These are phyloP conservation scores for Isatis lusitanica DNA, from an alignment of 441 rosid genomes.

Conservation along the genomic window DNA sequence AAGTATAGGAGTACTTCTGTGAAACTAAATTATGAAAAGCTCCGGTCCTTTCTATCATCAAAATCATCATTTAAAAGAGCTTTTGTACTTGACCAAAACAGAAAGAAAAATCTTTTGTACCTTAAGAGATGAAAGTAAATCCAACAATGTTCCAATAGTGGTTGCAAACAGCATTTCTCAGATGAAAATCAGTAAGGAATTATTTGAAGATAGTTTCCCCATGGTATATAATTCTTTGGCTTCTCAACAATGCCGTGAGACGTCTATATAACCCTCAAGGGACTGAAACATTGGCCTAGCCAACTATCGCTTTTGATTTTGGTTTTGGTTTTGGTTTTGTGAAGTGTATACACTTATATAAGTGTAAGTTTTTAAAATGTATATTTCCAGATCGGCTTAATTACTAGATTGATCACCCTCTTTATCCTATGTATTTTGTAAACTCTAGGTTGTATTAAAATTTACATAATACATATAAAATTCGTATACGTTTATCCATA, in stretches of 20 bases:
- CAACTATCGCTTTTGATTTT: too few relatives aligned
- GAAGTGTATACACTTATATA: too few relatives aligned
- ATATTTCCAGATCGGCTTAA: not conserved
- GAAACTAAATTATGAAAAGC: not conserved
- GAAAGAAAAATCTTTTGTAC: not conserved
- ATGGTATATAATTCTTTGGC: too few relatives aligned
- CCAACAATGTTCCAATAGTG: not conserved
- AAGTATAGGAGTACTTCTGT: not conserved
- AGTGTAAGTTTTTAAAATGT: too few relatives aligned
- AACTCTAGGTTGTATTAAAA: not conserved
- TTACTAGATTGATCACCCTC: not conserved
- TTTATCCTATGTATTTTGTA: not conserved
- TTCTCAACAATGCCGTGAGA: too few relatives aligned
- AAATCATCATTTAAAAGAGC: not conserved
- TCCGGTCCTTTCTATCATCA: not conserved
- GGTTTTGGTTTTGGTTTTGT: too few relatives aligned
- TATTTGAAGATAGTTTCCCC: too few relatives aligned
- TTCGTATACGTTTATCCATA: not conserved
- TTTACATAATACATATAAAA: not conserved
- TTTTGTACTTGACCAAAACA: not conserved
- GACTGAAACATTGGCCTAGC: too few relatives aligned
- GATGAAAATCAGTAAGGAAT: not conserved
- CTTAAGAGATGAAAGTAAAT: not conserved
- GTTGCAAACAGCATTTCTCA: not conserved
- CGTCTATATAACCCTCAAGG: too few relatives aligned